Evolutionary conservation across 2,329 filamentous ascomycete genomes (phyloP).

Genomic region (Sporothrix mexicana): DNA sequence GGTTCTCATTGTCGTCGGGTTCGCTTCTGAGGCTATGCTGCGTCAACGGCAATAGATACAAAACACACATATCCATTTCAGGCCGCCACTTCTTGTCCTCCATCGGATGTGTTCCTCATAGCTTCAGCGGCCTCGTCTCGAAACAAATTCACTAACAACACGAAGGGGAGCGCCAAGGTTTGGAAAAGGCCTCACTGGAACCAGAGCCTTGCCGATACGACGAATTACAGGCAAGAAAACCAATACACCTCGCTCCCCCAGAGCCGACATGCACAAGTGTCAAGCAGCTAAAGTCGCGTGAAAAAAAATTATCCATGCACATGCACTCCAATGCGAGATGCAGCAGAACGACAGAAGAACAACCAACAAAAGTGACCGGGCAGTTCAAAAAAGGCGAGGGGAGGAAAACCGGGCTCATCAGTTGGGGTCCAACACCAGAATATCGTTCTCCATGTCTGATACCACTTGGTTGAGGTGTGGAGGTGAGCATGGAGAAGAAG

Average conservation of each 20-base stretch:
- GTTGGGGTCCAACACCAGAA: background rate
- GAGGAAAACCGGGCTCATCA: slow-evolving; percentile 5
- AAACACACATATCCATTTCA: slow-evolving; percentile 11
- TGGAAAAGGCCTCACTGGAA: background rate
- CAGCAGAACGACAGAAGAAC: background rate
- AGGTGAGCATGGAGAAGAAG: slow-evolving; percentile 13
- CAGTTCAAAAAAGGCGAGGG: background rate
- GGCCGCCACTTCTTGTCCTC: background rate
- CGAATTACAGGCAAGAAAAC: too few relatives aligned
- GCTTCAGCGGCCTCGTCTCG: background rate
- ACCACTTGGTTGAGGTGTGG: slow-evolving; percentile 26
- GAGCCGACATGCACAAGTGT: background rate
- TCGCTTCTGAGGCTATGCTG: slow-evolving; percentile 8
- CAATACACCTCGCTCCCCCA: too few relatives aligned
- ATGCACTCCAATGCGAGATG: slow-evolving; percentile 3
- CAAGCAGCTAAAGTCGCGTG: background rate
- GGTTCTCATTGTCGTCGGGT: background rate
- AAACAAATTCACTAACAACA: background rate
- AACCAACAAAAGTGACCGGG: background rate
- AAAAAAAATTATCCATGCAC: slow-evolving; percentile 12
- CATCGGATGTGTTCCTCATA: background rate
- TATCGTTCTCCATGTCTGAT: slow-evolving; percentile 16
- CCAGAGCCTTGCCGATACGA: background rate
- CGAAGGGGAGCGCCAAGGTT: background rate
- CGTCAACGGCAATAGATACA: background rate